phyloP scores from a whole-genome alignment of 768 basidiomycete species.

The Rhodotorula kratochvilovae region DNA sequence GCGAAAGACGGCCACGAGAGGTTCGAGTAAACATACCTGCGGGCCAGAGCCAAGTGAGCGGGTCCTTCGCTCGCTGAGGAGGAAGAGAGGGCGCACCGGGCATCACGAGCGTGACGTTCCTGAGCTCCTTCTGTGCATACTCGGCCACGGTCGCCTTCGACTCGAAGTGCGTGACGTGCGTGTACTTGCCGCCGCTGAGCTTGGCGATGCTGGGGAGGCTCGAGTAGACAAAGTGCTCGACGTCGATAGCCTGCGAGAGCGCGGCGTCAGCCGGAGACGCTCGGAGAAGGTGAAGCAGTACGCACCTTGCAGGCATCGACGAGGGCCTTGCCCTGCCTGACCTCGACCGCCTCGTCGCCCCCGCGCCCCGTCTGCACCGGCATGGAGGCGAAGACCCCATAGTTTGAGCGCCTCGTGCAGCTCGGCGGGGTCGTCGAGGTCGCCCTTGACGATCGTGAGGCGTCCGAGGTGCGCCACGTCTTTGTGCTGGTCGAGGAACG shows the following conservation, averaged over 20 bases:
- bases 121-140: not conserved
- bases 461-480: not conserved
- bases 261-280: not conserved
- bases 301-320: constrained; percentile 19
- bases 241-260: constrained; percentile 6
- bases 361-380: not conserved
- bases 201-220: constrained; percentile 9
- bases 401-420: constrained; percentile 7
- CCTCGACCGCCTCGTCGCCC: constrained; percentile 2
- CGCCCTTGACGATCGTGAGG: constrained; percentile 10
- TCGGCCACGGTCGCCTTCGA: constrained; percentile 3
- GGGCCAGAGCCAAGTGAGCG: no score
- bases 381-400: constrained; percentile 4
- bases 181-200: constrained; percentile 16
- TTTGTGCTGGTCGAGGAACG: not conserved
- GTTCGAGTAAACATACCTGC: constrained; percentile 9
- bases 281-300: not conserved
- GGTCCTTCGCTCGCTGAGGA: not conserved
- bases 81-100: not conserved
- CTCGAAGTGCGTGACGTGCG: constrained; percentile 20
- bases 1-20: not conserved
- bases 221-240: constrained; percentile 39
- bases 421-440: not conserved
- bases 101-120: constrained; percentile 2
- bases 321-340: constrained; percentile 5